Base-by-base conservation (phyloP, 805 yeast genomes). In the Phaffomyces antillensis region DNA sequence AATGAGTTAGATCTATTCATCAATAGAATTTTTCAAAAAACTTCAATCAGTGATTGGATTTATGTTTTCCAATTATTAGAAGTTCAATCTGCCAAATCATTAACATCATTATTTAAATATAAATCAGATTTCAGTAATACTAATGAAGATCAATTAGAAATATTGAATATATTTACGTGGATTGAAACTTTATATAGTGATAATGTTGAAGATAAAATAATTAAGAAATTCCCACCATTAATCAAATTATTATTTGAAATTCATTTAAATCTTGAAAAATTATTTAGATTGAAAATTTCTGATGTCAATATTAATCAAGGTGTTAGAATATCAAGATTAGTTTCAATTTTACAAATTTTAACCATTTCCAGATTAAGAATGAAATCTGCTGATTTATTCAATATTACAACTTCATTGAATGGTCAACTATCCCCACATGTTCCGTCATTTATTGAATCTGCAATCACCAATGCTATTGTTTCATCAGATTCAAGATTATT, bases 371-470 rank as follows among this genome's bases (percentile, higher is more conserved):
- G 86, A 45, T 63, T 83, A 52, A 79, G 86, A 58, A 89, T 88
- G 90, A 65, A 68, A 23, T 62, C 69, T 16, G 62, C 74, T 23
- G 77, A 74, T 40, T 55, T 81, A 35, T 76, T 76, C 41, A 42
- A 44, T 30, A 16, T 55, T 51, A 44, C 41, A 7, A 44, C 52
- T 6, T 17, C 44, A 16, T 33, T 37, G n/a, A 30, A 42, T 12
- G 50, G 42, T 12, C 45, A 43, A 59, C 54, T 67, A 3, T 68
- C 75, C 2, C 72, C 79, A 8, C 74, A 69, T 50, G 74, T 90
- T 17, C 96, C 97, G 5, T 84, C 96, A 2, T 83, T 89, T 59
- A 71, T 91, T 44, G 98, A 91, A 61, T 72, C 89, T 3, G 86
- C 93, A 13, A 68, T 90, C 32, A 70, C 76, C 0, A 77, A 84